Evolutionary conservation across 1,284 basidiomycete species (phyloP), one percentile per base, ranked within the genome.

Genomic region (Cerrena zonata): DNA sequence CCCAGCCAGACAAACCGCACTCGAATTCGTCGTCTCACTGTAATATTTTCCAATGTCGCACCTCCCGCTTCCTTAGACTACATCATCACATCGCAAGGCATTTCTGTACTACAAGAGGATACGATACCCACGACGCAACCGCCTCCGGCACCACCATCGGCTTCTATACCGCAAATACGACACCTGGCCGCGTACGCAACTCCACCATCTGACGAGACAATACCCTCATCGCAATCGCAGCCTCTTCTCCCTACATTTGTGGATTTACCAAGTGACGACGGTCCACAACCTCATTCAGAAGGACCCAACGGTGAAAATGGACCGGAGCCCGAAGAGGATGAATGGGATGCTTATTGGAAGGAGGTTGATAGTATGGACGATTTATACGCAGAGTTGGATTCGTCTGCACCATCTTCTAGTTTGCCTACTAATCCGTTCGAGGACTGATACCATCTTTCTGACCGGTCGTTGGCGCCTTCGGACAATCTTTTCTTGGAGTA

Each of bases 21-120:
- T 11, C 67, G 83, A 12, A 71, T 89, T 55, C 78, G 87, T 36
- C 77, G 82, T 24, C 65, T 89, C 50, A 80, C 78, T 51, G 72
- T 93, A 47, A 75, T 94, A 15, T 94, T 92, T 69, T 89, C 81
- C 54, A 80, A 82, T 4, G 74, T 85, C 13, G 75, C 75, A 2
- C 57, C 70, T 0, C 76, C 82, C 0, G 69, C 66, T 2, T 85
- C 80, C 5, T 64, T 89, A 47, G 89, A 93, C 62, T 93, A 86
- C 56, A 72, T 89, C 53, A 74, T 94, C 43, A 78, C 81, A 2
- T 61, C 70, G 12, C 69, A 72, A 18, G 89, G 88, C 2, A 71
- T 92, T 24, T 62, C 66, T 2, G 65, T 57, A 15, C 22, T 46
- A 23, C 26, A 37, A 5, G 48, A 50, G 15, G 49, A 11, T 12